A percentile compares a stretch with the other conserved stretches of the same genome.
Evolutionary conservation across 2,329 filamentous ascomycete genomes (phyloP).

Genomic region (Lachnellula occidentalis): DNA sequence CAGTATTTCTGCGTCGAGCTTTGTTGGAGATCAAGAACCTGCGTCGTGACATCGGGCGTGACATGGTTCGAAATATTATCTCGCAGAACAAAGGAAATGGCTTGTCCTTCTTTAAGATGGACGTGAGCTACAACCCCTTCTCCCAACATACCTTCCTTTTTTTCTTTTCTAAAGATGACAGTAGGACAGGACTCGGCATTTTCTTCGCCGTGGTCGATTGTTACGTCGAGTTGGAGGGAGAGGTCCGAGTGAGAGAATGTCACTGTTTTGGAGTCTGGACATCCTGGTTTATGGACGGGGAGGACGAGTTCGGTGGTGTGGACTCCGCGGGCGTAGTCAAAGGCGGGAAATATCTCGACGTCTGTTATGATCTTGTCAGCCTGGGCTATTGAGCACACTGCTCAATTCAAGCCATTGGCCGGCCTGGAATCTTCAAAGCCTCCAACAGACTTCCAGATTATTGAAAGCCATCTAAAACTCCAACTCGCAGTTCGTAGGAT

Average conservation of each 20-base stretch:
- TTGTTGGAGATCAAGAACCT: constrained; percentile 56
- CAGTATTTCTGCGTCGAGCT: constrained; percentile 66
- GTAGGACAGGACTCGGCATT: constrained; percentile 43
- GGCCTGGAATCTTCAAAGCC: no score
- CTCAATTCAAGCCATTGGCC: background rate
- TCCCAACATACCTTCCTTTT: constrained; percentile 47
- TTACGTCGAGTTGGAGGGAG: constrained; percentile 63
- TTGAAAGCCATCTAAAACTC: no score
- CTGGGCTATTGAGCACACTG: constrained; percentile 1
- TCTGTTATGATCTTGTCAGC: constrained; percentile 34
- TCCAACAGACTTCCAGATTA: no score
- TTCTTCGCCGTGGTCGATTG: constrained; percentile 54
- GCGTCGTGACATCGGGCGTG: constrained; percentile 51
- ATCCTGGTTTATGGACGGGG: constrained; percentile 35
- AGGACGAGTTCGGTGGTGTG: constrained; percentile 55
- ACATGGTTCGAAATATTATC: constrained; percentile 55
- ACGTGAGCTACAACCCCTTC: constrained; percentile 59
- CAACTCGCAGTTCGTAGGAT: background rate
- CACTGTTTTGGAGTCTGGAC: constrained; percentile 50
- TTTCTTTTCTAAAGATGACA: constrained; percentile 50
- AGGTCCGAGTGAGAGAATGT: constrained; percentile 55
- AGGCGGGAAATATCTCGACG: constrained; percentile 67
- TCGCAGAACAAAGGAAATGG: constrained; percentile 63
- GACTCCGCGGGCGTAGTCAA: constrained; percentile 60
- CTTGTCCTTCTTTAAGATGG: constrained; percentile 58